Evolutionary conservation across 2,329 filamentous ascomycete genomes (phyloP).

Genomic region (Alternaria tenuissima): DNA sequence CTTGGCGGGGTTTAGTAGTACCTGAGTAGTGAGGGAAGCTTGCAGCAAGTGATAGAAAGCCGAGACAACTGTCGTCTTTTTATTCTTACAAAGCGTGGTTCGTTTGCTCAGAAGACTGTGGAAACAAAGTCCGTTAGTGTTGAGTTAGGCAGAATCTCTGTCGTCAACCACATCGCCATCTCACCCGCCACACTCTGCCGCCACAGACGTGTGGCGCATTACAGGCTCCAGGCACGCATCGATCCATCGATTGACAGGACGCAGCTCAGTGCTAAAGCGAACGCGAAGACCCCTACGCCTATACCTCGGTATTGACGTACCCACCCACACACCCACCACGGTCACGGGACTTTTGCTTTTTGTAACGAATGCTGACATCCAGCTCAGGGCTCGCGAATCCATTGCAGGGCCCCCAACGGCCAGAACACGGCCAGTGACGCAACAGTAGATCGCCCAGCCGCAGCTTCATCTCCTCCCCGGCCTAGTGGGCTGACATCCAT

Average conservation of each 20-base stretch:
- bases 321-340: neutral
- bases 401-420: conserved; percentile 12
- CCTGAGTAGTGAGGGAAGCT: conserved; percentile 8
- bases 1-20: conserved; percentile 14
- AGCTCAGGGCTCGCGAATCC: neutral
- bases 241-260: neutral
- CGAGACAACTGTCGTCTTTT: neutral
- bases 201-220: conserved; percentile 6
- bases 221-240: neutral
- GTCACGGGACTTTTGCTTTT: conserved; percentile 10
- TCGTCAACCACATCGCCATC: conserved; percentile 1
- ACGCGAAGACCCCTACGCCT: neutral
- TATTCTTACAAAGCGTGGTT: neutral
- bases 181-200: conserved; percentile 2
- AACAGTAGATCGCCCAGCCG: conserved; percentile 10
- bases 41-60: conserved; percentile 2
- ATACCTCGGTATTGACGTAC: conserved; percentile 1
- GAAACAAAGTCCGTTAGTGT: conserved; percentile 14
- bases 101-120: conserved; percentile 33
- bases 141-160: conserved; percentile 11
- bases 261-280: neutral
- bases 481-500: conserved; percentile 16
- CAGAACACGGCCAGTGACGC: conserved; percentile 17
- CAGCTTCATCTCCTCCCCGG: conserved; percentile 15
- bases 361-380: conserved; percentile 1